These are phyloP conservation scores for Arthrobotrys sphaeroides DNA, from an alignment of 2,329 filamentous ascomycete species.

Conservation along the genomic window DNA sequence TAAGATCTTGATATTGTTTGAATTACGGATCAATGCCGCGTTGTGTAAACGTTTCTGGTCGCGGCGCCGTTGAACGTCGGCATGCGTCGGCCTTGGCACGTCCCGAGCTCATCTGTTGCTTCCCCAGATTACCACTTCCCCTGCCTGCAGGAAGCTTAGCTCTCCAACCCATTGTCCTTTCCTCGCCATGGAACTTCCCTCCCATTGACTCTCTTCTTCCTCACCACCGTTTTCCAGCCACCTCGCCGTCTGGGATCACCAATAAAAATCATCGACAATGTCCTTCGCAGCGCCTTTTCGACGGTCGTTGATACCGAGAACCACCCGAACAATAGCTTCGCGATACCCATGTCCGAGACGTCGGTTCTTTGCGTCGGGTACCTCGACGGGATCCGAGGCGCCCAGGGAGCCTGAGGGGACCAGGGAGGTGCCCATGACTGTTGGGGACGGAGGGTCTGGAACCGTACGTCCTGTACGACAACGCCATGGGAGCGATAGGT, in stretches of 20 bases:
- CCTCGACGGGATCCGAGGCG: constrained; percentile 17
- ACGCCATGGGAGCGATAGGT: constrained; percentile 46
- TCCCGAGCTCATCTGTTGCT: constrained; percentile 26
- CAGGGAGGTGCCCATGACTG: constrained; percentile 50
- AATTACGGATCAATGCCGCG: too few relatives aligned
- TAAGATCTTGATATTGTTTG: too few relatives aligned
- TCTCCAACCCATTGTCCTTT: constrained; percentile 27
- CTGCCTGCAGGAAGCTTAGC: constrained; percentile 47
- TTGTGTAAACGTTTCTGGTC: not conserved
- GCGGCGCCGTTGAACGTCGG: constrained; percentile 23
- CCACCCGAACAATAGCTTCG: constrained; percentile 30
- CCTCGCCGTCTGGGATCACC: not conserved
- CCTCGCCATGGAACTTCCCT: constrained; percentile 31
- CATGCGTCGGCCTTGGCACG: constrained; percentile 54
- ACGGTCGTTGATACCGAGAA: constrained; percentile 42
- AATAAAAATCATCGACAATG: constrained; percentile 6
- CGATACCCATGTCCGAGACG: constrained; percentile 41
- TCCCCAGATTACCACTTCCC: constrained; percentile 41
- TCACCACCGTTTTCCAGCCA: not conserved
- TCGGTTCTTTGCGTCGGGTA: constrained; percentile 34
- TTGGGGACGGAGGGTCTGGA: constrained; percentile 48
- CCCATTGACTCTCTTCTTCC: not conserved
- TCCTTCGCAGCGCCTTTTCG: constrained; percentile 49
- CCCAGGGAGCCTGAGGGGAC: constrained; percentile 49
- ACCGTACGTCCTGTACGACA: constrained; percentile 45